Conservation (phyloP, 306 rosid genomes). For the Cucurbita pepo region DNA sequence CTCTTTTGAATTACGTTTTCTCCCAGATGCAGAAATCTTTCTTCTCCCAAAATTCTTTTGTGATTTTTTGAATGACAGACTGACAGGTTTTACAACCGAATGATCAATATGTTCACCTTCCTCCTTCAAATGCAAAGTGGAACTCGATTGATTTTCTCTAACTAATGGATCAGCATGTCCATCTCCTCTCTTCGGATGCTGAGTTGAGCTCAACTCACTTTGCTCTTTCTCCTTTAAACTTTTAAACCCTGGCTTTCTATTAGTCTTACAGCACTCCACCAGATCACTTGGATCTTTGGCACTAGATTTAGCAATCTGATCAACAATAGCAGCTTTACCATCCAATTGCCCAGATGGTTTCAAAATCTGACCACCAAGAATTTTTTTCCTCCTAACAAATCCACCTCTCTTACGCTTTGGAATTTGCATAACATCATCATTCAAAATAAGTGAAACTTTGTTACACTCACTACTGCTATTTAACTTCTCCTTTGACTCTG, state of each 20-base stretch:
- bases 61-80: constrained; percentile 22
- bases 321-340: constrained; percentile 19
- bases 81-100: constrained; percentile 33
- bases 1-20: constrained; percentile 21
- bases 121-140: constrained; percentile 6
- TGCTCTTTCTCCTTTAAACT: constrained; percentile 26
- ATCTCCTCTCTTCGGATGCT: constrained; percentile 24
- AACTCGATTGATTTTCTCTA: constrained; percentile 6
- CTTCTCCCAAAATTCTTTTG: constrained; percentile 33
- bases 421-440: constrained; percentile 32
- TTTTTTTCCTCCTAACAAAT: constrained; percentile 54
- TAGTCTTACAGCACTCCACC: constrained; percentile 19
- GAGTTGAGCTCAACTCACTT: constrained; percentile 30
- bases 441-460: constrained; percentile 30
- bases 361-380: constrained; percentile 16
- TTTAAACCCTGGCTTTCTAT: constrained; percentile 17
- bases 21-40: constrained; percentile 23
- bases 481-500: constrained; percentile 23
- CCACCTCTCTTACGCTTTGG: constrained; percentile 77
- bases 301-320: constrained; percentile 26
- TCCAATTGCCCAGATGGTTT: constrained; percentile 24
- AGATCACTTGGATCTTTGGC: constrained; percentile 24
- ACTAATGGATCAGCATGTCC: constrained; percentile 7
- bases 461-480: constrained; percentile 27
- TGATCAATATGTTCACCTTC: constrained; percentile 11